These are phyloP conservation scores for Ustulina deusta DNA, from an alignment of 2,329 filamentous ascomycete genomes.

Conservation along the genomic window DNA sequence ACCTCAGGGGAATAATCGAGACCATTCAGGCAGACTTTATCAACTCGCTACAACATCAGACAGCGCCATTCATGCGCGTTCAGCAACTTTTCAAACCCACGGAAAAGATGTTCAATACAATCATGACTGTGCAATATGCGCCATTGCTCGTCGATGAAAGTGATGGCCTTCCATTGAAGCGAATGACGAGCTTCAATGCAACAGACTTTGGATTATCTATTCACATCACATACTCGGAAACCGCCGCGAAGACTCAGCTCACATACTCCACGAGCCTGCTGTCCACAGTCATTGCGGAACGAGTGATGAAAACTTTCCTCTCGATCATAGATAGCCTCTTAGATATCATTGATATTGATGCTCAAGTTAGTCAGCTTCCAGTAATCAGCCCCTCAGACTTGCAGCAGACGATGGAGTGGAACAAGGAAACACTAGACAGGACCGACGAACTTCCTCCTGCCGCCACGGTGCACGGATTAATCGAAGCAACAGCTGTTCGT, in stretches of 20 bases:
- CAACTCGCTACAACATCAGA: slow-evolving; percentile 19
- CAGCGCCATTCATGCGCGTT: slow-evolving; percentile 21
- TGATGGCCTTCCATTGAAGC: slow-evolving; percentile 10
- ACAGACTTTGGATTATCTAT: slow-evolving; percentile 19
- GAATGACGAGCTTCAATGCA: slow-evolving; percentile 15
- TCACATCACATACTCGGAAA: slow-evolving; percentile 20
- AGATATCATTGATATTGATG: slow-evolving; percentile 6
- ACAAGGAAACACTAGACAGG: background rate
- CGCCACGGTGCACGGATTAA: slow-evolving; percentile 8
- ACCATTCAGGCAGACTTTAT: slow-evolving; percentile 21
- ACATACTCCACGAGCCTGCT: slow-evolving; percentile 21
- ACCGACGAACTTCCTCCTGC: background rate
- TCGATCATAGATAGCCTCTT: slow-evolving; percentile 18
- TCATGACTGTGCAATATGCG: slow-evolving; percentile 28
- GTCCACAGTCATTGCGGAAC: slow-evolving; percentile 16
- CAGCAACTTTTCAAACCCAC: slow-evolving; percentile 22
- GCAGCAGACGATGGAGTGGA: slow-evolving; percentile 12
- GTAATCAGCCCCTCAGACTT: slow-evolving; percentile 5
- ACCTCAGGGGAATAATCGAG: slow-evolving; percentile 18
- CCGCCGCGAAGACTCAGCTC: slow-evolving; percentile 7
- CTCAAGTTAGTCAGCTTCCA: slow-evolving; percentile 5
- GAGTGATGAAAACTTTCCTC: slow-evolving; percentile 21
- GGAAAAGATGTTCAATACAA: slow-evolving; percentile 28
- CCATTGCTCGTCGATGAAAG: slow-evolving; percentile 24
- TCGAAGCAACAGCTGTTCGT: slow-evolving; percentile 9